Base-by-base conservation (phyloP, 768 basidiomycete genomes). In the Kondoa malvinella region DNA sequence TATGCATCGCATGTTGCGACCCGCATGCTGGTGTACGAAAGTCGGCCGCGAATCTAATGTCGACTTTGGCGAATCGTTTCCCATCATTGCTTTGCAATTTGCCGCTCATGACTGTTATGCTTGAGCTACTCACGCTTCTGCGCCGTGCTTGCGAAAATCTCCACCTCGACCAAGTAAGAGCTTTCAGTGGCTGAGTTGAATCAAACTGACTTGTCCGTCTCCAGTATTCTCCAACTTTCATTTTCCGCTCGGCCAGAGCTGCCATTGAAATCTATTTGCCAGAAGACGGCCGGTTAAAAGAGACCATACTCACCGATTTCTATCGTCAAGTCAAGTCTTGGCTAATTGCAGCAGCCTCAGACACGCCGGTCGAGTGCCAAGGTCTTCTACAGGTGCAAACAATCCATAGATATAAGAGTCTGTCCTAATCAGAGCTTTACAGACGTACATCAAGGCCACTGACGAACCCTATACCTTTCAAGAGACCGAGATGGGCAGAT, bases 71-170 rank as follows among this genome's bases (percentile, higher is more conserved):
- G 71, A 86, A 85, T 4, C 89, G 87, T 1, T 96, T 96, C 77
- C 92, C 95, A 1, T 91, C 92, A 16, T 80, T 99, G 63, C 87
- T 95, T 84, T 97, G 94, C 77, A 87, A 92, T 73, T 83, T 86
- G 2, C 81, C 85, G 12, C 81, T 97, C 15, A 87, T 97, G 3
- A 91, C 87, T 71, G 84, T 88, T 50, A 87, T 96, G 61, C 80
- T 97, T 50, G 94, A 99, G 74, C 86, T 89, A 58, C 81, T 99
- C 68, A 96, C 95, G 0, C 80, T 96, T 8, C 79, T 97, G 70
- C 84, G 91, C 68, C 83, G 85, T 61, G 85, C 90, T 0, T 90
- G 89, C 74, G 89, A 96, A 21, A 17, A 60, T 59, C 32, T 4
- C n/a, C 34, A 56, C 16, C 34, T 15, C 3, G 27, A 1, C 31